These are phyloP conservation scores for Sporothrix schenckii DNA, from an alignment of 2,329 filamentous ascomycete species.

Conservation along the genomic window DNA sequence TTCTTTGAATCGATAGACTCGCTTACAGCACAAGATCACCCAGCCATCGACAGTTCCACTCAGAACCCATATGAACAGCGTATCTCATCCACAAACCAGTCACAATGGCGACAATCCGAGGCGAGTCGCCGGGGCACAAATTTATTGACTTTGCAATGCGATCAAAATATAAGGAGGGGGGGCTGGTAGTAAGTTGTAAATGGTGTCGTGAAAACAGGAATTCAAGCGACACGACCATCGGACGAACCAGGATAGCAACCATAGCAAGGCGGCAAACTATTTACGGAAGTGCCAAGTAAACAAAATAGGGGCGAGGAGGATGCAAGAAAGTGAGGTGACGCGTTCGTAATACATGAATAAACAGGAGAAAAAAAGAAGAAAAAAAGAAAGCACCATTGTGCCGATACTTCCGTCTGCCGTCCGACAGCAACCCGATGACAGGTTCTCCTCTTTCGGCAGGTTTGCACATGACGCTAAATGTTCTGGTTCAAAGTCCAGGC, in stretches of 20 bases:
- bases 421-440: neutral
- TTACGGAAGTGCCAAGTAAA: neutral
- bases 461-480: neutral
- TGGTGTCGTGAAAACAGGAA: neutral
- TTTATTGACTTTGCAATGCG: neutral
- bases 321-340: too few species aligned
- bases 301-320: neutral
- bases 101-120: neutral
- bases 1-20: too few species aligned
- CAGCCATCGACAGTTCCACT: neutral
- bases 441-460: neutral
- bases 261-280: neutral
- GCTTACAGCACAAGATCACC: neutral
- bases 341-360: too few species aligned
- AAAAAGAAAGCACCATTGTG: neutral
- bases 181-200: neutral
- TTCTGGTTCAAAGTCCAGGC: neutral
- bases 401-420: neutral
- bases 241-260: neutral
- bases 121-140: neutral
- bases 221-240: neutral
- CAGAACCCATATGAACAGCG: neutral
- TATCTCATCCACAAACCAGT: neutral
- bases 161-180: neutral
- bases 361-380: neutral